Evolutionary conservation across 805 yeast species (phyloP).

Genomic region (Vanderwaltozyma tropicalis): DNA sequence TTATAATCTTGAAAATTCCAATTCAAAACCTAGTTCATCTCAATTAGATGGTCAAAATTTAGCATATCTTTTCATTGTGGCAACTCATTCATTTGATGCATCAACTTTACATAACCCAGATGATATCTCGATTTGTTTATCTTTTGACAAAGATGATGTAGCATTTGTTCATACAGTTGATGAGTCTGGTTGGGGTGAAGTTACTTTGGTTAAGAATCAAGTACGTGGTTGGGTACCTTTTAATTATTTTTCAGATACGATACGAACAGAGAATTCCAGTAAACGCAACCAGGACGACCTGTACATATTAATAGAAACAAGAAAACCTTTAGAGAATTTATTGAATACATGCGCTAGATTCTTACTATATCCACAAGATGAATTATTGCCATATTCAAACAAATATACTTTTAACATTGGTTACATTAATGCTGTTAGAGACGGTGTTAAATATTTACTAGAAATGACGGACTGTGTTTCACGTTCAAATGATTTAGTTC

Average conservation of each 20-base stretch:
- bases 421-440: constrained; percentile 55
- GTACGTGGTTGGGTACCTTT: constrained; percentile 80
- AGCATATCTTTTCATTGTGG: constrained; percentile 44
- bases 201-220: constrained; percentile 51
- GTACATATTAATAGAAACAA: constrained; percentile 21
- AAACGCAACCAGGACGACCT: background rate
- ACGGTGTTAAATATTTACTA: constrained; percentile 57
- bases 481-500: constrained; percentile 59
- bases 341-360: constrained; percentile 58
- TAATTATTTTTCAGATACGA: constrained; percentile 52
- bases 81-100: constrained; percentile 50
- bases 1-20: too few relatives aligned
- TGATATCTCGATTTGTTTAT: constrained; percentile 63
- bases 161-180: constrained; percentile 74
- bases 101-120: constrained; percentile 49
- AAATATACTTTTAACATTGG: constrained; percentile 44
- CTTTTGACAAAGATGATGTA: constrained; percentile 57
- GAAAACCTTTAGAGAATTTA: constrained; percentile 44
- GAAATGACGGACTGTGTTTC: constrained; percentile 67
- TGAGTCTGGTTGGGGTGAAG: constrained; percentile 84
- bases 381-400: constrained; percentile 26
- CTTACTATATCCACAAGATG: constrained; percentile 51
- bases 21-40: background rate
- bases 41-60: constrained; percentile 23
- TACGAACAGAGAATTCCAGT: constrained; percentile 9